phyloP scores from a whole-genome alignment of 2,329 filamentous ascomycete genomes.

The Hyphodiscus sp. region DNA sequence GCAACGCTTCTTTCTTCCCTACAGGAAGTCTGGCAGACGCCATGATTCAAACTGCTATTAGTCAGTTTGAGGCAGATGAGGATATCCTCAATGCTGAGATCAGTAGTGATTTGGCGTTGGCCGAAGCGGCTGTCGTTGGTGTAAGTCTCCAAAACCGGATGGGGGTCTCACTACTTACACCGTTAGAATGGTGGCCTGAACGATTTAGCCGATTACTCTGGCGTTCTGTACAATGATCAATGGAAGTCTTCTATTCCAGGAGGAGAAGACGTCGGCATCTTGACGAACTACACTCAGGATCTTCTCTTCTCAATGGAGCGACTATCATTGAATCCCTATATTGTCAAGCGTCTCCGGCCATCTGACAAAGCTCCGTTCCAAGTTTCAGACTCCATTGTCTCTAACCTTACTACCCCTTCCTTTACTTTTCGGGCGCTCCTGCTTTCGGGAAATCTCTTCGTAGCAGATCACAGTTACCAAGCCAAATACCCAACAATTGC shows the following conservation, averaged over 20 bases:
- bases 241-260: slow-evolving; percentile 34
- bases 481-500: slow-evolving; percentile 17
- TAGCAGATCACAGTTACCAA: slow-evolving; percentile 37
- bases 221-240: slow-evolving; percentile 35
- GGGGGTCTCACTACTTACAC: not conserved
- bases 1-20: slow-evolving; percentile 7
- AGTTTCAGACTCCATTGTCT: slow-evolving; percentile 28
- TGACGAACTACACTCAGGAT: slow-evolving; percentile 42
- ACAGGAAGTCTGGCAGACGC: slow-evolving; percentile 1
- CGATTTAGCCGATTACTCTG: slow-evolving; percentile 8
- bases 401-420: slow-evolving; percentile 28
- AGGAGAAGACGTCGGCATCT: slow-evolving; percentile 32
- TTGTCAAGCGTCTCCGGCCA: slow-evolving; percentile 31
- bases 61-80: not conserved
- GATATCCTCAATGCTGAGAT: not conserved
- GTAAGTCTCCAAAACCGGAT: not conserved
- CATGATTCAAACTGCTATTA: slow-evolving; percentile 3
- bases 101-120: not conserved
- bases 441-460: slow-evolving; percentile 35
- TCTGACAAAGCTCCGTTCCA: slow-evolving; percentile 33
- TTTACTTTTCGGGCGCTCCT: slow-evolving; percentile 29
- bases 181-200: slow-evolving; percentile 12
- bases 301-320: slow-evolving; percentile 43
- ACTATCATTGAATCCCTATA: slow-evolving; percentile 37
- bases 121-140: not conserved